Base-by-base conservation (phyloP, 192 early-diverging fungal genomes). In the Linnemannia exigua region DNA sequence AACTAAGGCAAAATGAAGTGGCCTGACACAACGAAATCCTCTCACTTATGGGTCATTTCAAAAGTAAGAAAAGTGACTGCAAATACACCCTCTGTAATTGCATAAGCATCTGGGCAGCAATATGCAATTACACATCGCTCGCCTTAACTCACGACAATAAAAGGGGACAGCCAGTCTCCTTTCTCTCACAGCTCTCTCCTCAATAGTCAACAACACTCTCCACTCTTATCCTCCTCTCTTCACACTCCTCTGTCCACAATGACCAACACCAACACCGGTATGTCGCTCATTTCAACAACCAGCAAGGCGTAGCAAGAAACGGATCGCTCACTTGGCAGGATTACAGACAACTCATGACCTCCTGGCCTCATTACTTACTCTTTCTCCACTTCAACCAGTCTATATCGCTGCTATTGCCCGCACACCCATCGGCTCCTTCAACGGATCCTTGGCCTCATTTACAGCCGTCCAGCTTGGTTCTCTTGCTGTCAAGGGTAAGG, bases 351-450 rank as follows among this genome's bases (percentile, higher is more conserved):
- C 28, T 68, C 79, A 44, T 31, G 4, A 75, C 54, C 35, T 70
- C 19, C 22, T 67, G 2, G 28, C 46, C 14, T 41, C 15, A 37
- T 61, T 25, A 66, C 58, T 63, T 38, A 36, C 41, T 38, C 19
- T 44, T 22, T 72, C 17, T 50, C n/a, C 20, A 20, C 6, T 20
- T 36, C 93, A 61, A 36, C 36, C 58, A 95, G 98, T 96, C 77
- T 99, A 96, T 84, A 98, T 99, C 88, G 95, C 96, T 70, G 94
- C 97, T 74, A 91, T 95, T 70, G 95, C 93, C 48, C 95, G 98
- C 86, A 99, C 98, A 8, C 96, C 98, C 50, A 91, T 98, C 75
- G 98, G 97, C 69, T 92, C 94, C 41, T 98, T 98, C 89, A 95
- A 95, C 67, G 97, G 98, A 25, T 95, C 95, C 3, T 92, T 99